These are phyloP conservation scores for Termitomyces heimii DNA, from an alignment of 768 basidiomycete genomes.

Conservation along the genomic window DNA sequence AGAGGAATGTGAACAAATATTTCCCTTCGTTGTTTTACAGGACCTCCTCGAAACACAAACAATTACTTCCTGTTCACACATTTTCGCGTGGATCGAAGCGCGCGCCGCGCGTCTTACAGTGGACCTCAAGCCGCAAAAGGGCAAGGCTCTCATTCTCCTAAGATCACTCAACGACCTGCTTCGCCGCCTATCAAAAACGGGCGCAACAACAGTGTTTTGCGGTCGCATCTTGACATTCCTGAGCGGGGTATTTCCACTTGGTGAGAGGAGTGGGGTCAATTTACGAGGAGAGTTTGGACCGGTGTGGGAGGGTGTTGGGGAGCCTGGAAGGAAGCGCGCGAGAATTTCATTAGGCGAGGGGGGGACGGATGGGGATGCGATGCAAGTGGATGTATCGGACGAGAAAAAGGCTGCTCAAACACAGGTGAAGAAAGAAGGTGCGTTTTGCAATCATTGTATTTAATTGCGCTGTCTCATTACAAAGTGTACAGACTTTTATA, in stretches of 20 bases:
- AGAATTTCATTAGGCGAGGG: conserved; percentile 20
- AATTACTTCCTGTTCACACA: conserved; percentile 76
- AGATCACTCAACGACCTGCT: conserved; percentile 85
- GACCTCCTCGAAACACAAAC: conserved; percentile 85
- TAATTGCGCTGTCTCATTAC: background rate
- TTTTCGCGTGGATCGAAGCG: conserved; percentile 84
- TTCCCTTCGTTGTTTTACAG: conserved; percentile 70
- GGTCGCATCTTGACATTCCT: conserved; percentile 87
- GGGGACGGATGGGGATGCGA: conserved; percentile 36
- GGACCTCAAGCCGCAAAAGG: conserved; percentile 80
- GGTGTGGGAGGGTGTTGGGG: conserved; percentile 63
- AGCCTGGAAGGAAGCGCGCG: conserved; percentile 25
- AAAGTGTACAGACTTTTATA: conserved; percentile 61
- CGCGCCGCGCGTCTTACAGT: conserved; percentile 66
- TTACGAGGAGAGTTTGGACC: conserved; percentile 84
- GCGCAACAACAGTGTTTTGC: conserved; percentile 79
- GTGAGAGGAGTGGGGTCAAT: conserved; percentile 90
- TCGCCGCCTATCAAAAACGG: conserved; percentile 81
- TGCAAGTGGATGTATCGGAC: conserved; percentile 53
- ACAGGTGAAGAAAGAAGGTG: conserved; percentile 55
- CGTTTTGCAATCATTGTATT: background rate
- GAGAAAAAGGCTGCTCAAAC: conserved; percentile 26
- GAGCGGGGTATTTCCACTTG: conserved; percentile 79
- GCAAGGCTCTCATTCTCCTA: conserved; percentile 80
- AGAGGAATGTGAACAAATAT: conserved; percentile 76